Base-by-base conservation (phyloP, 2,329 filamentous ascomycete species). In the Bimuria novae-zelandiae region DNA sequence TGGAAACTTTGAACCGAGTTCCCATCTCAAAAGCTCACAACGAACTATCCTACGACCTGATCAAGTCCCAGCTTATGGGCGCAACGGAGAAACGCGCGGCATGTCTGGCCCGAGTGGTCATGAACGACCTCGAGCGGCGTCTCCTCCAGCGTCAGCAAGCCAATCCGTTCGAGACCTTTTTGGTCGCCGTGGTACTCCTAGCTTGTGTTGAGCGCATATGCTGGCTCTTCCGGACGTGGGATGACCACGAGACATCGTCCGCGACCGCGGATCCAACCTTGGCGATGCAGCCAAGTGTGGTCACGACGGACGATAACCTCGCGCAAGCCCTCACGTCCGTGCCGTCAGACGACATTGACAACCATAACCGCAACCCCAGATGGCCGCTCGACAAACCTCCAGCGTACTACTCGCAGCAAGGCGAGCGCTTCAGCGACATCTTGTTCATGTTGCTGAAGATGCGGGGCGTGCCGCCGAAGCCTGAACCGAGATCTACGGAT, bases 81-180 rank as follows among this genome's bases (percentile, higher is more conserved):
- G 81, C 78, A 1, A 76, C 79, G 16, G 83, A 86, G 61, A 81
- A 81, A 58, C 78, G 80, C 23, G 81, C 82, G 30, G 75, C 77
- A 12, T 74, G 75, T 47, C 71, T 84, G 5, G 79, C 79, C 58
- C 83, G 82, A 49, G 72, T 72, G 8, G 78, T 84, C 29, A 80
- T 85, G 76, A 83, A 83, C 55, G 82, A 85, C 52, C 75, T 86
- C 1, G 84, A 86, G 63, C 79, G 82, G 16, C 78, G 83, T n/a
- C 71, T 86, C 4, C 75, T 85, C 7, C 82, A 84, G 59, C 80
- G 82, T 11, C 80, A 83, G 61, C 80, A 83, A 64, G 79, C 77
- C 19, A 81, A 79, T 46, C 78, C 78, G 40, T 84, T 86, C 51
- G 80, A 83, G 54, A 85, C 82, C 0, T 85, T 84, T 62, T 69